Conservation (phyloP, 1,284 basidiomycete species). For the Tremellales sp. region DNA sequence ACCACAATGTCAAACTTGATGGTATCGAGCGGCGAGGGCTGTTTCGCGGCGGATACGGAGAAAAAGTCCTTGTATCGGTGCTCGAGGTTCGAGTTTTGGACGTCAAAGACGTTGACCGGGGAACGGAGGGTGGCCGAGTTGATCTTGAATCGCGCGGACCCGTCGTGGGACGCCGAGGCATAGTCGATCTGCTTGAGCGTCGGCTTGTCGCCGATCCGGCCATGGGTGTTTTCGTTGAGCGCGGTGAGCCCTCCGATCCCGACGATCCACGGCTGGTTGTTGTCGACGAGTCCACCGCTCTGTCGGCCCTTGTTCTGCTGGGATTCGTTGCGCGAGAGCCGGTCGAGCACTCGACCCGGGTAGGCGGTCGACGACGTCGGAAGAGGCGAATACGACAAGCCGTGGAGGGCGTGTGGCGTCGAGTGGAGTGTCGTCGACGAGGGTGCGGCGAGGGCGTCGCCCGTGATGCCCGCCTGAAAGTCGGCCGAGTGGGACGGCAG, state of each 20-base stretch:
- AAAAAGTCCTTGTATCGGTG: slow-evolving; percentile 6
- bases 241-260: slow-evolving; percentile 43
- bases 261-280: slow-evolving; percentile 34
- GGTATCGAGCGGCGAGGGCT: slow-evolving; percentile 33
- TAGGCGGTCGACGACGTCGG: slow-evolving; percentile 7
- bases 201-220: slow-evolving; percentile 4
- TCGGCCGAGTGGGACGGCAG: slow-evolving; percentile 12
- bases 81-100: slow-evolving; percentile 4
- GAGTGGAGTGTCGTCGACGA: slow-evolving; percentile 20
- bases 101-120: slow-evolving; percentile 35
- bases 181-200: slow-evolving; percentile 26
- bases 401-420: slow-evolving; percentile 32
- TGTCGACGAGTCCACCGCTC: slow-evolving; percentile 1
- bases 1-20: slow-evolving; percentile 38
- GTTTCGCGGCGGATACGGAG: slow-evolving; percentile 15
- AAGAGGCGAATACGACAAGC: slow-evolving; percentile 35
- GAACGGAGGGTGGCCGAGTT: slow-evolving; percentile 19
- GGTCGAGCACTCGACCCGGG: slow-evolving; percentile 22
- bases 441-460: slow-evolving; percentile 9
- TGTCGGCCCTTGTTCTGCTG: background rate
- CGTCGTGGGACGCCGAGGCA: slow-evolving; percentile 17
- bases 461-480: slow-evolving; percentile 25
- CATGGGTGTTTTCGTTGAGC: slow-evolving; percentile 9
- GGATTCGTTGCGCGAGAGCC: slow-evolving; percentile 5
- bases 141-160: slow-evolving; percentile 32